phyloP scores from a whole-genome alignment of 345 rosid species.

The Heritiera fomes region DNA sequence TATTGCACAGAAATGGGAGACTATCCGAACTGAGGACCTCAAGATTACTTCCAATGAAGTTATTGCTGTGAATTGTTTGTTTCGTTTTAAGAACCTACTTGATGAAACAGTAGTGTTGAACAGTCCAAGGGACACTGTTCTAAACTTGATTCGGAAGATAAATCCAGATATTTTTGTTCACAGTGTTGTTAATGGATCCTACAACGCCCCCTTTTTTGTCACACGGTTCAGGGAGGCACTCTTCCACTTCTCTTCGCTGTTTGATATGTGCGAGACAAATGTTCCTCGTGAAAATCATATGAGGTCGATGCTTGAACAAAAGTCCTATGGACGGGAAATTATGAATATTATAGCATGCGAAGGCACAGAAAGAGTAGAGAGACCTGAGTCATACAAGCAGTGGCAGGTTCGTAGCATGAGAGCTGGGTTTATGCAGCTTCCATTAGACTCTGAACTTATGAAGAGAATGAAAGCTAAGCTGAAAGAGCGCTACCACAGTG shows the following conservation, averaged over 20 bases:
- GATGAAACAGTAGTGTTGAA: conserved; percentile 45
- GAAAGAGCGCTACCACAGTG: conserved; percentile 38
- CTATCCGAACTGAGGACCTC: conserved; percentile 38
- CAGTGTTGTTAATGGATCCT: conserved; percentile 35
- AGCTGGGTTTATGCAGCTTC: conserved; percentile 54
- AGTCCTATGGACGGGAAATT: conserved; percentile 37
- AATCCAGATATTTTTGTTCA: conserved; percentile 43
- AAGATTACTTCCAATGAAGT: conserved; percentile 37
- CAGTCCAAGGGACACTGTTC: conserved; percentile 43
- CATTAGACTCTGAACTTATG: conserved; percentile 33
- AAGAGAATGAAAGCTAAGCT: conserved; percentile 25
- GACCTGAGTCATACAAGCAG: conserved; percentile 60
- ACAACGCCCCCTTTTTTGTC: conserved; percentile 51
- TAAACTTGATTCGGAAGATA: conserved; percentile 31
- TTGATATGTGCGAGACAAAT: conserved; percentile 38
- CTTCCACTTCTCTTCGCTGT: conserved; percentile 44
- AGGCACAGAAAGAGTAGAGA: conserved; percentile 48
- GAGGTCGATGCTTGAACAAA: conserved; percentile 40
- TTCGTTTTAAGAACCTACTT: conserved; percentile 38
- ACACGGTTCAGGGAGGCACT: conserved; percentile 48
- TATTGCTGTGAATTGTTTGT: conserved; percentile 43
- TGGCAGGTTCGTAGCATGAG: conserved; percentile 44
- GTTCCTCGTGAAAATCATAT: conserved; percentile 33
- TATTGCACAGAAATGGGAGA: conserved; percentile 49
- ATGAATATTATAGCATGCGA: conserved; percentile 52